Conservation (phyloP, 352 stramenopile species). For the Globisporangium solare region DNA sequence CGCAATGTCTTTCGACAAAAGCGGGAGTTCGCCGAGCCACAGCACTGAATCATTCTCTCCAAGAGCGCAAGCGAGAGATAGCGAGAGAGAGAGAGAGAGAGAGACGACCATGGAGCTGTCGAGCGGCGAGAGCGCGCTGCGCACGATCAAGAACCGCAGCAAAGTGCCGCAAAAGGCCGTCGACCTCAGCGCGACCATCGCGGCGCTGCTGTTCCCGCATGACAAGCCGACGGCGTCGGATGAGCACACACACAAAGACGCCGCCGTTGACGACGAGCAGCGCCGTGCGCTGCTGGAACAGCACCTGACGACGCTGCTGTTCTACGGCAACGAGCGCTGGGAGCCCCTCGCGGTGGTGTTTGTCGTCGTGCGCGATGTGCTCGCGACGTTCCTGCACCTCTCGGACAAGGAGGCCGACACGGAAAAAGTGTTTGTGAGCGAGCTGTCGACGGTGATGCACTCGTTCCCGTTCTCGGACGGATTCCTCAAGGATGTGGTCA, state of each 20-base stretch:
- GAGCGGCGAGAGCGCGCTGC: slow-evolving; percentile 55
- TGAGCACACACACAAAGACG: slow-evolving; percentile 4
- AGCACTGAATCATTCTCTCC: not conserved
- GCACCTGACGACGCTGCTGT: slow-evolving; percentile 43
- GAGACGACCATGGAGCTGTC: slow-evolving; percentile 47
- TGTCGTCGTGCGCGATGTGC: slow-evolving; percentile 49
- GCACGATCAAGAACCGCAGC: slow-evolving; percentile 69
- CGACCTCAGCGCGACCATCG: slow-evolving; percentile 26
- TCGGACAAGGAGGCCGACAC: slow-evolving; percentile 25
- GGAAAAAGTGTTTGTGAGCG: slow-evolving; percentile 24
- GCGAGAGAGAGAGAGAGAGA: no score
- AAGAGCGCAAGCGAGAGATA: slow-evolving; percentile 11
- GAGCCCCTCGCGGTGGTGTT: slow-evolving; percentile 66
- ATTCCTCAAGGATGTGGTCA: slow-evolving; percentile 45
- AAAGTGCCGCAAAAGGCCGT: slow-evolving; percentile 43
- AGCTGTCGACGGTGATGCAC: slow-evolving; percentile 1
- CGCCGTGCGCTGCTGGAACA: slow-evolving; percentile 38
- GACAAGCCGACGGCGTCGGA: slow-evolving; percentile 4
- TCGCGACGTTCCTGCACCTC: slow-evolving; percentile 28
- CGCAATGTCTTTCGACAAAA: no score
- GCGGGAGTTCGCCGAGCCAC: no score
- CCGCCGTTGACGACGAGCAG: slow-evolving; percentile 7
- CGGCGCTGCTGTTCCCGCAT: slow-evolving; percentile 19
- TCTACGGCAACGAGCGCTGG: slow-evolving; percentile 61
- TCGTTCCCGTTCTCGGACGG: slow-evolving; percentile 25